phyloP scores from a whole-genome alignment of 805 yeast genomes.

The Kodamaea leandrae region DNA sequence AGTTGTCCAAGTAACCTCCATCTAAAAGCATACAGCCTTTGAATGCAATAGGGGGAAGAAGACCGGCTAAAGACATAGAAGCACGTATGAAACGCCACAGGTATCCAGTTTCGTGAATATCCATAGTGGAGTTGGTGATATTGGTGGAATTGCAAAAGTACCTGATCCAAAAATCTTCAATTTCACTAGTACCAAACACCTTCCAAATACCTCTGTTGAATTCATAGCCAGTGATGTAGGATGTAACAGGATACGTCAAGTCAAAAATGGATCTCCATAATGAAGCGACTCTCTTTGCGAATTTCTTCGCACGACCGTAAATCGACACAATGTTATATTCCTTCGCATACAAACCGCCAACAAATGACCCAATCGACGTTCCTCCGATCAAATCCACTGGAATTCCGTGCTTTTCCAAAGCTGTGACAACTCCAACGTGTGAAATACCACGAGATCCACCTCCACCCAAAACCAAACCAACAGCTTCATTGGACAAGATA shows the following conservation, averaged over 20 bases:
- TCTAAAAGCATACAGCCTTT: conserved; percentile 91
- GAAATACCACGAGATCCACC: conserved; percentile 97
- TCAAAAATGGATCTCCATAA: conserved; percentile 84
- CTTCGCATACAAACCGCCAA: conserved; percentile 91
- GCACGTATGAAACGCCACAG: conserved; percentile 96
- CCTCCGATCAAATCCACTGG: conserved; percentile 96
- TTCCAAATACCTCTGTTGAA: conserved; percentile 98
- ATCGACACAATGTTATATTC: conserved; percentile 91
- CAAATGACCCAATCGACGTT: conserved; percentile 92
- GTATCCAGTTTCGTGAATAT: conserved; percentile 85
- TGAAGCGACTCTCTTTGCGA: conserved; percentile 77
- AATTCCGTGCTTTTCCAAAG: conserved; percentile 86
- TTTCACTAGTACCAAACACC: conserved; percentile 84
- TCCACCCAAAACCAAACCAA: conserved; percentile 93
- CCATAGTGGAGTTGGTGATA: conserved; percentile 93
- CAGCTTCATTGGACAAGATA: conserved; percentile 85
- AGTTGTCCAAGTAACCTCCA: conserved; percentile 93
- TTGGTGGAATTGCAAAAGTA: conserved; percentile 91
- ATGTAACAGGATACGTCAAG: conserved; percentile 87
- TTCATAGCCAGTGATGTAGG: conserved; percentile 96
- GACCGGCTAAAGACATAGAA: conserved; percentile 93
- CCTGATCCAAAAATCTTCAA: conserved; percentile 94
- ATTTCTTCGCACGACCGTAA: conserved; percentile 84
- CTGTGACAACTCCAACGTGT: conserved; percentile 87
- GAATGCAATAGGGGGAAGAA: conserved; percentile 83